phyloP scores from a whole-genome alignment of 495 filamentous ascomycete species.

The Hypoxylon lienhwacheense region DNA sequence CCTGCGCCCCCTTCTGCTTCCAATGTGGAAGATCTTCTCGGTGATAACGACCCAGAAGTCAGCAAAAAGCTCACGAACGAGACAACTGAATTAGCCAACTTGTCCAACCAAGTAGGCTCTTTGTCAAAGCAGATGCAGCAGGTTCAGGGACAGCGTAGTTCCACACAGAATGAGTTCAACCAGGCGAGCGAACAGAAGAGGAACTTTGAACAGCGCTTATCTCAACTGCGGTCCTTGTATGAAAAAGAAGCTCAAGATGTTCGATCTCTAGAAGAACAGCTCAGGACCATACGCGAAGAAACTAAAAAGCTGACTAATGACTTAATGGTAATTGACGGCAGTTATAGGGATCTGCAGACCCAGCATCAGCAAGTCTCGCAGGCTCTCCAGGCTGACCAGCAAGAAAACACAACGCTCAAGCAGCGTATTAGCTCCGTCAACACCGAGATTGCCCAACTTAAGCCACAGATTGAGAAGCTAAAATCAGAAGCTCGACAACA shows the following conservation, averaged over 20 bases:
- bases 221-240: conserved; percentile 81
- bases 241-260: conserved; percentile 90
- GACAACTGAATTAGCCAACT: conserved; percentile 89
- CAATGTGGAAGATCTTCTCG: conserved; percentile 85
- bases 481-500: conserved; percentile 88
- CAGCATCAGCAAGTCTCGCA: conserved; percentile 76
- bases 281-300: conserved; percentile 72
- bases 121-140: conserved; percentile 92
- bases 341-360: conserved; percentile 78
- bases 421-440: conserved; percentile 84
- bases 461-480: conserved; percentile 86
- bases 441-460: conserved; percentile 75
- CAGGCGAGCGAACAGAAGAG: conserved; percentile 82
- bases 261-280: conserved; percentile 78
- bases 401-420: conserved; percentile 83
- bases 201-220: conserved; percentile 83
- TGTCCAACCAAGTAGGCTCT: conserved; percentile 91
- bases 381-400: conserved; percentile 81
- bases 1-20: conserved; percentile 51
- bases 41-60: conserved; percentile 87
- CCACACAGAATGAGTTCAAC: conserved; percentile 76
- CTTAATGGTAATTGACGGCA: conserved; percentile 76
- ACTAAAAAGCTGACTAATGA: conserved; percentile 82
- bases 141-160: conserved; percentile 75
- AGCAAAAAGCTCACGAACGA: conserved; percentile 85